Evolutionary conservation across 129 eudicot genomes (phyloP).

Genomic region (Chrysanthemum seticuspe): DNA sequence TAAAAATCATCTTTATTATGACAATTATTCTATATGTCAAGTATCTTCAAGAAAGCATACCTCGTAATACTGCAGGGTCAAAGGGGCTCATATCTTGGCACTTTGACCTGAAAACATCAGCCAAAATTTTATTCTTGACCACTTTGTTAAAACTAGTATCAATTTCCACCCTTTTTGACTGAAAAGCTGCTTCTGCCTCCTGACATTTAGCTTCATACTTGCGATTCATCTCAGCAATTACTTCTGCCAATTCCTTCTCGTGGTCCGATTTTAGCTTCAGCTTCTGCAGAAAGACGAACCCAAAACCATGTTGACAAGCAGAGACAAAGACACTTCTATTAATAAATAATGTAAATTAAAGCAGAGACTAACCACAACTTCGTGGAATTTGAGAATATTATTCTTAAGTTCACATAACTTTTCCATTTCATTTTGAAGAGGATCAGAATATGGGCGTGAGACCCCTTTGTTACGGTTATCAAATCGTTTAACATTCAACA

Average conservation of each 20-base stretch:
- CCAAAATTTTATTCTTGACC: conserved; percentile 55
- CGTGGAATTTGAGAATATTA: conserved; percentile 35
- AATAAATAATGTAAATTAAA: conserved; percentile 11
- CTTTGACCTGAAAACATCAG: conserved; percentile 59
- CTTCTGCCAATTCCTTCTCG: conserved; percentile 66
- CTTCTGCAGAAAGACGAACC: conserved; percentile 47
- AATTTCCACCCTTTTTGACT: conserved; percentile 48
- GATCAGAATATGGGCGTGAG: conserved; percentile 37
- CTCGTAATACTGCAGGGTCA: conserved; percentile 36
- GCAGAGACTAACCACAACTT: conserved; percentile 45
- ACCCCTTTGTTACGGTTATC: conserved; percentile 25
- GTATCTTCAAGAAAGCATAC: conserved; percentile 31
- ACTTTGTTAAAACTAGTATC: conserved; percentile 45
- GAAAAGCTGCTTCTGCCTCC: conserved; percentile 53
- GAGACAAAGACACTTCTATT: conserved; percentile 9
- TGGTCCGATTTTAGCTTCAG: conserved; percentile 54
- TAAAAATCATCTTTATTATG: neutral
- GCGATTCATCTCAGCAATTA: conserved; percentile 41
- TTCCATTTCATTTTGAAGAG: conserved; percentile 63
- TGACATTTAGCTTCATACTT: conserved; percentile 56
- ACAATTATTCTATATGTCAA: neutral
- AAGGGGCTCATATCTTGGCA: conserved; percentile 55
- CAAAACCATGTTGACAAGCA: conserved; percentile 15
- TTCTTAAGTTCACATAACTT: conserved; percentile 43
- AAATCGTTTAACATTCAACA: conserved; percentile 24